These are phyloP conservation scores for Leishmania guyanensis DNA, from an alignment of 208 protist genomes.

Conservation along the genomic window DNA sequence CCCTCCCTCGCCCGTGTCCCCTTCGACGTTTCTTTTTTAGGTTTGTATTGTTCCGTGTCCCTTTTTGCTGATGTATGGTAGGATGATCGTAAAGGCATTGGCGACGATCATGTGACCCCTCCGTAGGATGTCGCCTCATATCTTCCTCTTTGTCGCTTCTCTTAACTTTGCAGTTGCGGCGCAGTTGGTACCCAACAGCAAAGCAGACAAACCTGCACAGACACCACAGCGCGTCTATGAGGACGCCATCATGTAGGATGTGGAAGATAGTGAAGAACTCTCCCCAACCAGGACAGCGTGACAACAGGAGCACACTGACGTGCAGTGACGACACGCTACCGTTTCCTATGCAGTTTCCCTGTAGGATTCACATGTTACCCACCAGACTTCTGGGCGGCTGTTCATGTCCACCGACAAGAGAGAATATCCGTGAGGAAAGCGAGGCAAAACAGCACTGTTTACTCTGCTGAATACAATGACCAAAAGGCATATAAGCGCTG, in stretches of 20 bases:
- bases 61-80: constrained; percentile 16
- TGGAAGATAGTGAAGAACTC: background rate
- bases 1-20: background rate
- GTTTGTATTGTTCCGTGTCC: constrained; percentile 3
- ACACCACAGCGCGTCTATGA: background rate
- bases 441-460: too few relatives aligned
- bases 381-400: background rate
- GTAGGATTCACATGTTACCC: background rate
- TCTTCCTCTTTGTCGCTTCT: background rate
- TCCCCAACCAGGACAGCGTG: background rate
- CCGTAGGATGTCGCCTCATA: background rate
- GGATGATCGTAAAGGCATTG: constrained; percentile 1
- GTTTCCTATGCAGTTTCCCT: background rate
- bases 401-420: background rate
- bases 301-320: background rate
- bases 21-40: background rate
- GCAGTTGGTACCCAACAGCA: background rate
- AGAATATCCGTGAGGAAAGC: background rate
- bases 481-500: too few relatives aligned
- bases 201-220: background rate
- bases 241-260: background rate
- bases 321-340: background rate
- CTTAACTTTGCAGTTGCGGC: background rate
- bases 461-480: too few relatives aligned
- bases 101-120: background rate